Base-by-base conservation (phyloP, 441 rosid species). In the Populus hybrid region DNA sequence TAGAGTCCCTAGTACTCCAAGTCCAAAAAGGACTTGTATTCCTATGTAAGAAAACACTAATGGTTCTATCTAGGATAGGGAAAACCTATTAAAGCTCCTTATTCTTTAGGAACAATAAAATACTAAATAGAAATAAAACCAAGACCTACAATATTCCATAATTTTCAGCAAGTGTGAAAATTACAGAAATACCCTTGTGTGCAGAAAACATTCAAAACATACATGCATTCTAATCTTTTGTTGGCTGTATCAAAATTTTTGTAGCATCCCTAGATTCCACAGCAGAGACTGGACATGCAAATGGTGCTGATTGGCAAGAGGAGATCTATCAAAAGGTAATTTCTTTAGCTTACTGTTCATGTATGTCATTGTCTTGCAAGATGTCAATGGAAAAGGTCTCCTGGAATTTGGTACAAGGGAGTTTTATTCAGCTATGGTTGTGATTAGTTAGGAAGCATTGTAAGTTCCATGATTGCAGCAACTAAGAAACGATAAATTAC, bases 271-370 rank as follows among this genome's bases (percentile, higher is more conserved):
- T 90, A 54, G 98, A 90, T 88, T 89, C 96, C 42, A 86, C 97
- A 32, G 89, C 89, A 65, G 92, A 92, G 88, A 87, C 91, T 5
- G 93, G 92, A 70, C 91, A 82, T 76, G 84, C 87, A 76, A 91
- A 83, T 70, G 95, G 93, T 61, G 89, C 82, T 80, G 97, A 94
- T 81, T 92, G 93, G 97, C 98, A 89, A 88, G 99, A 95, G 32
- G 32, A 30, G 32, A 30, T 30, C 32, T 30, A 30, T 4, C 32
- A 30, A 30, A 30, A 30, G 32, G 99, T 94, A 83, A 38, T 32
- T 78, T 74, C 5, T 61, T 8, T 70, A 21, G 40, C 32, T 16
- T 64, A 23, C 34, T 78, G 50, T 69, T 59, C 59, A 4, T 28
- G 10, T 14, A 67, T 18, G 75, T n/a, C 32, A 50, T 50, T 0